phyloP scores from a whole-genome alignment of 179 eudicot species.

The Silene vulgaris region DNA sequence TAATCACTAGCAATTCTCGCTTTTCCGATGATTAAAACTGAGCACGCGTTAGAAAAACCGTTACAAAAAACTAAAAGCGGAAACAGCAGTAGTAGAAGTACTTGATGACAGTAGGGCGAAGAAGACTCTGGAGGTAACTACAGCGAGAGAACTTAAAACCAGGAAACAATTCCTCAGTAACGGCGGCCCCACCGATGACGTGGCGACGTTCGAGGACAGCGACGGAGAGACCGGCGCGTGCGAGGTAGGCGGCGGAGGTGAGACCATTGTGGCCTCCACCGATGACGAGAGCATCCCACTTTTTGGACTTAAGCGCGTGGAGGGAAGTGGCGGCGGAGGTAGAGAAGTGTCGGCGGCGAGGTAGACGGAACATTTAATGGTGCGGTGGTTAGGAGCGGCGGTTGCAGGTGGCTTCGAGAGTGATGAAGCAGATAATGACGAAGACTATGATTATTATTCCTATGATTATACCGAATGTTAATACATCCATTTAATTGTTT shows the following conservation, averaged over 20 bases:
- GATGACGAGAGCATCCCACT: constrained; percentile 84
- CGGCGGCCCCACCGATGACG: constrained; percentile 88
- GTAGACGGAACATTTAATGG: constrained; percentile 37
- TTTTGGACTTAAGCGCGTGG: constrained; percentile 39
- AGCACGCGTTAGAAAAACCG: neutral
- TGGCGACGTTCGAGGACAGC: constrained; percentile 95
- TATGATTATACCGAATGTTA: constrained; percentile 43
- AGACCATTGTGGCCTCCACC: constrained; percentile 99
- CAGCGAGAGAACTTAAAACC: constrained; percentile 98
- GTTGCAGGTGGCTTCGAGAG: constrained; percentile 33
- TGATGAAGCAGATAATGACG: constrained; percentile 27
- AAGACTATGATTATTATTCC: constrained; percentile 34
- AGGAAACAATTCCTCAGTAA: constrained; percentile 87
- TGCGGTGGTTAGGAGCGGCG: constrained; percentile 20
- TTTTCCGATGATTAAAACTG: no score
- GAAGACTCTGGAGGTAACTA: constrained; percentile 97
- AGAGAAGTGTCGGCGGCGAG: constrained; percentile 52
- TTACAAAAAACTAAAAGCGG: neutral
- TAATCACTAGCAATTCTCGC: no score
- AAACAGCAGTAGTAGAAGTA: constrained; percentile 15
- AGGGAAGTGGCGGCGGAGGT: constrained; percentile 26
- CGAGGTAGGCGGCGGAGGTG: constrained; percentile 88
- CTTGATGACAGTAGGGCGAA: constrained; percentile 77
- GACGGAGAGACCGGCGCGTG: constrained; percentile 84
- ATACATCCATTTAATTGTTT: constrained; percentile 31